Evolutionary conservation across 352 stramenopile species (phyloP), one percentile per base, ranked within the genome.

Genomic region (Phytopythium boreale): DNA sequence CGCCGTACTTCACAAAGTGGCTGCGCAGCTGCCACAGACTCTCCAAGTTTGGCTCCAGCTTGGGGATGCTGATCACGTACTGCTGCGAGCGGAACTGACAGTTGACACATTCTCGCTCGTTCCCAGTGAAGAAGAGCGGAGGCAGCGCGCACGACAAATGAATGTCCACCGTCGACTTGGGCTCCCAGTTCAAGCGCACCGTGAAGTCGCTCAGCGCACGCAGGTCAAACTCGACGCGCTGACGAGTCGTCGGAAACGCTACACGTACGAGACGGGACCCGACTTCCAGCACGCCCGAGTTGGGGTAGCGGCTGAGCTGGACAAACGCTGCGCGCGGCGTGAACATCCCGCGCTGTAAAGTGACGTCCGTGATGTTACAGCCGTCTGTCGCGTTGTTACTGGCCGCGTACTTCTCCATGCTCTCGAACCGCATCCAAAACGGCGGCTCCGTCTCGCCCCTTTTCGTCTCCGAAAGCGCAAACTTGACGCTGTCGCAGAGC

Each of bases 361-460:
- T 64, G 22, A 82, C 59, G 41, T 59, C 55, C 14, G 19, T 27
- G 52, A 79, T 24, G 58, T 79, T 60, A 29, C 67, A 70, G 29
- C 66, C 61, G 20, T 58, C 63, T 8, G 17, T 39, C 46, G 64
- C 20, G 53, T 68, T 4, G 65, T 62, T 64, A 68, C 68, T 70
- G 58, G 70, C 9, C 4, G 39, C 19, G n/a, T 22, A 52, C 56
- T 62, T 62, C 29, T 84, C 75, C 20, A 74, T 70, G 49, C 69
- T 73, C 69, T 86, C 79, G 65, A 86, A 76, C 9, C 74, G 70
- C 63, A 84, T 70, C 77, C 77, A 86, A 46, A 86, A 84, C 2
- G 64, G 53, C 43, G 71, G 26, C 11, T 69, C 22, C 2, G 61
- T 65, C 51, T 74, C 56, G 4, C 49, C 15, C 0, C 26, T 15